Evolutionary conservation across 2,329 filamentous ascomycete species (phyloP).

Genomic region (Pseudonectria foliicola): DNA sequence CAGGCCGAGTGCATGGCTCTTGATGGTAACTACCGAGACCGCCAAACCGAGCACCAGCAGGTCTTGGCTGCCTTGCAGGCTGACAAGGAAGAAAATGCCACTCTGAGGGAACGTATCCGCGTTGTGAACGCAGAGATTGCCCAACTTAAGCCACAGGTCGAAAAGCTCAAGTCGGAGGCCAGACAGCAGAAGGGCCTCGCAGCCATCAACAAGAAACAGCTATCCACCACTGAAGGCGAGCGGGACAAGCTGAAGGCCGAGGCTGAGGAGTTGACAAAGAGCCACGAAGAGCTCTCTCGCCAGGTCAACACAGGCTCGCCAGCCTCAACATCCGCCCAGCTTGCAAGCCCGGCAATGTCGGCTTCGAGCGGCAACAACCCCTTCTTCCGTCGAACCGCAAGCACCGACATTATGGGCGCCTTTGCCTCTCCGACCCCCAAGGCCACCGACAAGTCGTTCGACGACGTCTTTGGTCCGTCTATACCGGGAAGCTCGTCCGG

Average conservation of each 20-base stretch:
- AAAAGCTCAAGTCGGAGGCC: constrained; percentile 87
- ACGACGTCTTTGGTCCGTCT: constrained; percentile 76
- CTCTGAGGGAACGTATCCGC: constrained; percentile 80
- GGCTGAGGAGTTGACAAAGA: constrained; percentile 60
- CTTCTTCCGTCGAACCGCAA: constrained; percentile 73
- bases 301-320: constrained; percentile 47
- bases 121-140: constrained; percentile 74
- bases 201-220: constrained; percentile 97
- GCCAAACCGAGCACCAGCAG: constrained; percentile 76
- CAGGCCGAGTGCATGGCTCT: constrained; percentile 77
- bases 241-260: constrained; percentile 81
- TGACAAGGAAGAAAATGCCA: constrained; percentile 83
- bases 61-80: constrained; percentile 66
- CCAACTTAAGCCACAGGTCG: constrained; percentile 80
- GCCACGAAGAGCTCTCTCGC: constrained; percentile 50
- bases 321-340: constrained; percentile 37
- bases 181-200: constrained; percentile 94
- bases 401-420: constrained; percentile 51
- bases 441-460: constrained; percentile 64
- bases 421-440: constrained; percentile 42
- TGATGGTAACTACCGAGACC: constrained; percentile 72
- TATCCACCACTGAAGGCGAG: constrained; percentile 82
- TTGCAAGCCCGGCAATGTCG: constrained; percentile 64
- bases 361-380: constrained; percentile 79
- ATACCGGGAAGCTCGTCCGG: constrained; percentile 40